Conservation (phyloP, 495 filamentous ascomycete species). For the Talaromyces nanjingensis region DNA sequence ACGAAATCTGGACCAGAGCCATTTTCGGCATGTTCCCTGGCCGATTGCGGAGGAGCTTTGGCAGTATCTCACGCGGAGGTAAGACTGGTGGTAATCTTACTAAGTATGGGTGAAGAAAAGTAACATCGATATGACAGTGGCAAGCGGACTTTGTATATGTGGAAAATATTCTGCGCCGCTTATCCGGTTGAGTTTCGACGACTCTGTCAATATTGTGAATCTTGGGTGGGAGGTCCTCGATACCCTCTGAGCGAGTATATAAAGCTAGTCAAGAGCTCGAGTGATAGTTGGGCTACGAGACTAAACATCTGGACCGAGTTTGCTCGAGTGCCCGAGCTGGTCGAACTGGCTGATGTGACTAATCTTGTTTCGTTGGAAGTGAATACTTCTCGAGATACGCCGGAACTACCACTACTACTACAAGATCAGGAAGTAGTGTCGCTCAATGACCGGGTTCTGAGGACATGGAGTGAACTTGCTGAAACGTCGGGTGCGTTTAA, state of each 20-base stretch:
- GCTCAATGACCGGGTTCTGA: conserved; percentile 32
- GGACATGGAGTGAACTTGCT: conserved; percentile 31
- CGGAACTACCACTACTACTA: not conserved
- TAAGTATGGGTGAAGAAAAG: not conserved
- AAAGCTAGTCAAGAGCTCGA: conserved; percentile 22
- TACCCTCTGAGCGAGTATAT: conserved; percentile 27
- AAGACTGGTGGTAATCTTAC: not conserved
- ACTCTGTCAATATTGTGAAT: conserved; percentile 16
- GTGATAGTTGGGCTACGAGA: conserved; percentile 22
- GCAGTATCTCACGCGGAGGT: conserved; percentile 29
- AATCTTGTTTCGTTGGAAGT: conserved; percentile 36
- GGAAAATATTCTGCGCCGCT: conserved; percentile 31
- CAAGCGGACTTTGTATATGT: conserved; percentile 33
- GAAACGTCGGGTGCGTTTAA: conserved; percentile 20
- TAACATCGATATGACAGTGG: conserved; percentile 17
- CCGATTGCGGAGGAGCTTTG: conserved; percentile 31
- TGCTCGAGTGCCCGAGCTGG: conserved; percentile 24
- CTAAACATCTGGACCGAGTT: conserved; percentile 23
- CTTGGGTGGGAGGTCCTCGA: conserved; percentile 18
- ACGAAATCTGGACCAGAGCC: conserved; percentile 17
- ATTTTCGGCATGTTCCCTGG: conserved; percentile 32
- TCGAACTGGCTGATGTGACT: conserved; percentile 24
- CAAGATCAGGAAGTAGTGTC: conserved; percentile 8
- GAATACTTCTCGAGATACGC: conserved; percentile 4
- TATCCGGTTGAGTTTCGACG: conserved; percentile 28